These are phyloP conservation scores for Globisporangium irregulare DNA, from an alignment of 352 stramenopile species.

Conservation along the genomic window DNA sequence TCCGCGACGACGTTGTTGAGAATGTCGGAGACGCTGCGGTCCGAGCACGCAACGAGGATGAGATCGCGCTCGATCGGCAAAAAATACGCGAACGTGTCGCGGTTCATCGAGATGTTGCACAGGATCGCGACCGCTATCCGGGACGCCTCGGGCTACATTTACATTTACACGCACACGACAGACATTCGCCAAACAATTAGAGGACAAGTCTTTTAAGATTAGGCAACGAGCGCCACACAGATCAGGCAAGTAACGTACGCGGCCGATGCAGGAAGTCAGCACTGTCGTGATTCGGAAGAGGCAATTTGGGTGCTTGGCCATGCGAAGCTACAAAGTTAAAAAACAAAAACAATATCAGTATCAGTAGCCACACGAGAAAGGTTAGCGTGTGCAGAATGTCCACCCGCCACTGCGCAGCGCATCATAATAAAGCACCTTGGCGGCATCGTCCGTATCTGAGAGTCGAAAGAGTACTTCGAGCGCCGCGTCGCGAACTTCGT, in stretches of 20 bases:
- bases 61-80: conserved; percentile 76
- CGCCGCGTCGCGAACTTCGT: conserved; percentile 73
- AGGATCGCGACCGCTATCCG: conserved; percentile 69
- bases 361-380: too few relatives aligned
- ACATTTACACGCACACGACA: too few relatives aligned
- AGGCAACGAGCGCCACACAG: not conserved
- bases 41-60: conserved; percentile 66
- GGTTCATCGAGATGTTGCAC: conserved; percentile 77
- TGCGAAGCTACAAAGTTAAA: conserved; percentile 33
- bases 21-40: conserved; percentile 75
- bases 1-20: conserved; percentile 80
- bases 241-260: conserved; percentile 33
- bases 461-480: conserved; percentile 76
- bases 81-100: conserved; percentile 72
- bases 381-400: too few relatives aligned
- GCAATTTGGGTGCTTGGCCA: conserved; percentile 67
- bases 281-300: conserved; percentile 48
- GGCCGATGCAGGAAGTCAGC: conserved; percentile 67
- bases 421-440: conserved; percentile 33
- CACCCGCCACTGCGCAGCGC: too few relatives aligned
- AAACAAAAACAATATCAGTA: too few relatives aligned
- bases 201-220: not conserved
- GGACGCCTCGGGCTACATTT: conserved; percentile 55
- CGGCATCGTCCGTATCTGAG: conserved; percentile 51
- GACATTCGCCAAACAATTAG: conserved; percentile 9